A percentile compares a stretch with the other conserved stretches of the same genome.
Conservation (phyloP, 352 stramenopile species). For the Globisporangium spiculum region DNA sequence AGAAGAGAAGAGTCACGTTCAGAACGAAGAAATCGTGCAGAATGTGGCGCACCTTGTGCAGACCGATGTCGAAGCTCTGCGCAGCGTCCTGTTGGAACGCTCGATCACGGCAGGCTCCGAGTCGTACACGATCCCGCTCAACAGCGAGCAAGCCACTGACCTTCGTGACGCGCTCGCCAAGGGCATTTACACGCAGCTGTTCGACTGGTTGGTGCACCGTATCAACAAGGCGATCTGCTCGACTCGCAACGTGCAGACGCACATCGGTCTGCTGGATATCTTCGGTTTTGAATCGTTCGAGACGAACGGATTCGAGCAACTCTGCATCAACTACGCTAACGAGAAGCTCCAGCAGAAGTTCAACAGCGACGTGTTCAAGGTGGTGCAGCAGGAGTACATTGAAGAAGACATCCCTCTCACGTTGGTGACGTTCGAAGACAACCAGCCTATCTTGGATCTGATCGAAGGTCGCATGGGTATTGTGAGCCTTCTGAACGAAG, state of each 20-base stretch:
- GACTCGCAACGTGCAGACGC: slow-evolving; percentile 63
- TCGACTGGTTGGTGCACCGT: slow-evolving; percentile 94
- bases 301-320: slow-evolving; percentile 85
- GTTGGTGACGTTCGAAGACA: slow-evolving; percentile 89
- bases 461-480: slow-evolving; percentile 89
- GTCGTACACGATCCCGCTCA: slow-evolving; percentile 91
- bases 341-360: slow-evolving; percentile 88
- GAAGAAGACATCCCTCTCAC: slow-evolving; percentile 88
- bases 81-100: slow-evolving; percentile 86
- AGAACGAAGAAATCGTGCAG: slow-evolving; percentile 53
- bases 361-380: slow-evolving; percentile 94
- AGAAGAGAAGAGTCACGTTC: slow-evolving; percentile 56
- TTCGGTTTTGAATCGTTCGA: slow-evolving; percentile 96
- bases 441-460: slow-evolving; percentile 89
- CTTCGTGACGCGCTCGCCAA: slow-evolving; percentile 95
- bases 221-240: slow-evolving; percentile 82
- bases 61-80: slow-evolving; percentile 66
- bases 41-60: slow-evolving; percentile 59
- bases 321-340: slow-evolving; percentile 91
- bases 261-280: slow-evolving; percentile 94
- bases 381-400: slow-evolving; percentile 94
- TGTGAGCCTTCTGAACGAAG: slow-evolving; percentile 93
- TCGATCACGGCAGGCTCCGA: slow-evolving; percentile 92
- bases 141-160: slow-evolving; percentile 86
- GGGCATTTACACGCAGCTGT: slow-evolving; percentile 94